A percentile compares a stretch with the other conserved stretches of the same genome.
Conservation (phyloP, 805 yeast genomes). For the Suhomyces pyralidae region DNA sequence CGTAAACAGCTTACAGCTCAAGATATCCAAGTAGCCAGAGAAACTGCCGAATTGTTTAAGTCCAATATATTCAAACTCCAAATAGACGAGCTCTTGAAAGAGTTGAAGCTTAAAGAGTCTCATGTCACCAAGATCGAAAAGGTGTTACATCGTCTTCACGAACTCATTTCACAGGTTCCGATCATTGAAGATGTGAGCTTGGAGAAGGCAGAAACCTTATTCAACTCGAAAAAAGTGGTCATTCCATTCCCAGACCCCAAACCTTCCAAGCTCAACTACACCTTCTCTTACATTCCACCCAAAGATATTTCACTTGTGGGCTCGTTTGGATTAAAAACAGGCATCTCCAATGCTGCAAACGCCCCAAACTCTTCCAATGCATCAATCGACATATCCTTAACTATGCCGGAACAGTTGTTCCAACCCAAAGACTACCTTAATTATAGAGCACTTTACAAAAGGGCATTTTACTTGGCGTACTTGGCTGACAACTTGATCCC, state of each 20-base stretch:
- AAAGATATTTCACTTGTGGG: slow-evolving; percentile 78
- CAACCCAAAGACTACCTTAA: slow-evolving; percentile 88
- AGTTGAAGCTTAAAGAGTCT: slow-evolving; percentile 69
- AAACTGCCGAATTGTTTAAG: slow-evolving; percentile 90
- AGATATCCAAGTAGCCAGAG: slow-evolving; percentile 88
- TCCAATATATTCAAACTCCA: slow-evolving; percentile 94
- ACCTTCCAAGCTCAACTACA: slow-evolving; percentile 70
- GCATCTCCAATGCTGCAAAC: slow-evolving; percentile 35
- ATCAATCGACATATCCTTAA: slow-evolving; percentile 73
- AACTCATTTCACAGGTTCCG: slow-evolving; percentile 62
- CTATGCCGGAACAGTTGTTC: slow-evolving; percentile 75
- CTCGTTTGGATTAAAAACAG: slow-evolving; percentile 83
- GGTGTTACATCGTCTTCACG: slow-evolving; percentile 70
- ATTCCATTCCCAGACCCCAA: slow-evolving; percentile 91
- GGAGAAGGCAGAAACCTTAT: slow-evolving; percentile 55
- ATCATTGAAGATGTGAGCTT: slow-evolving; percentile 50
- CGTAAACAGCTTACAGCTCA: slow-evolving; percentile 56
- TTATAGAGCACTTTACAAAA: slow-evolving; percentile 84
- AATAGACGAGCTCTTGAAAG: slow-evolving; percentile 85
- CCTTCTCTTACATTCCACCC: slow-evolving; percentile 68
- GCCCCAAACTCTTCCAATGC: slow-evolving; percentile 46
- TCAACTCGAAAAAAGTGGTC: slow-evolving; percentile 50
- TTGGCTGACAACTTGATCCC: slow-evolving; percentile 63
- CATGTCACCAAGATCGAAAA: slow-evolving; percentile 67
- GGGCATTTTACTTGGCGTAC: slow-evolving; percentile 82